Percentiles rank a stretch among this genome's conserved stretches.
These are phyloP conservation scores for Millerozyma acaciae DNA, from an alignment of 805 yeast species.

Conservation along the genomic window DNA sequence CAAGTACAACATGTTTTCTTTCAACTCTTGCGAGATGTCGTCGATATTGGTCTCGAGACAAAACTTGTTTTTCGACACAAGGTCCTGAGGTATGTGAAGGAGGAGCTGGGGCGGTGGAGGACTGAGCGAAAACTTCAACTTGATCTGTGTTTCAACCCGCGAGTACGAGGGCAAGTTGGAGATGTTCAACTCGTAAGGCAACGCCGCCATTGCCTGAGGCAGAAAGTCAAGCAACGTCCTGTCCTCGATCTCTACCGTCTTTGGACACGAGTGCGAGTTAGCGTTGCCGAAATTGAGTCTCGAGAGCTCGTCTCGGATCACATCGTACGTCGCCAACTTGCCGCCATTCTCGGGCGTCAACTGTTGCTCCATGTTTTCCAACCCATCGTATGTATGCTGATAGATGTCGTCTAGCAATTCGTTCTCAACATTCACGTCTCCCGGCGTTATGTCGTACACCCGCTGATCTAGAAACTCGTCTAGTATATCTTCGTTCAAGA, in stretches of 20 bases:
- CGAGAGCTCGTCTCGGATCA: constrained; percentile 47
- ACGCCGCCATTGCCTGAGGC: constrained; percentile 26
- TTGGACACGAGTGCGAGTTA: constrained; percentile 34
- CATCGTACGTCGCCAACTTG: constrained; percentile 22
- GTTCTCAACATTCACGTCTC: constrained; percentile 5
- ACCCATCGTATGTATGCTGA: constrained; percentile 14
- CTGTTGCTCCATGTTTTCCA: background rate
- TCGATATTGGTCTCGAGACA: constrained; percentile 55
- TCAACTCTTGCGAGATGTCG: constrained; percentile 35
- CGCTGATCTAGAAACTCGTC: constrained; percentile 57
- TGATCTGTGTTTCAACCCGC: constrained; percentile 94
- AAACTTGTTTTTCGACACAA: constrained; percentile 82
- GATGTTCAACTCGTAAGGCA: constrained; percentile 51
- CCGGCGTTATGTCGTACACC: constrained; percentile 34
- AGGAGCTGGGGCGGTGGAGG: constrained; percentile 76
- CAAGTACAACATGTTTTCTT: constrained; percentile 55
- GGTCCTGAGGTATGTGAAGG: constrained; percentile 79
- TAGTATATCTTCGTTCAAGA: constrained; percentile 44
- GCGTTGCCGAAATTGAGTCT: constrained; percentile 51
- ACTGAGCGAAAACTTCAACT: constrained; percentile 59
- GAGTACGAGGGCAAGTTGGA: constrained; percentile 72
- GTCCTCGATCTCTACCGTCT: constrained; percentile 26
- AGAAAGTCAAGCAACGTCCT: constrained; percentile 37
- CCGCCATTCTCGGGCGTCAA: constrained; percentile 14
- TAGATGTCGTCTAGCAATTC: constrained; percentile 17